Evolutionary conservation across 768 basidiomycete genomes (phyloP), one percentile per base, ranked within the genome.

Genomic region (Phlegmacium glaucopus): DNA sequence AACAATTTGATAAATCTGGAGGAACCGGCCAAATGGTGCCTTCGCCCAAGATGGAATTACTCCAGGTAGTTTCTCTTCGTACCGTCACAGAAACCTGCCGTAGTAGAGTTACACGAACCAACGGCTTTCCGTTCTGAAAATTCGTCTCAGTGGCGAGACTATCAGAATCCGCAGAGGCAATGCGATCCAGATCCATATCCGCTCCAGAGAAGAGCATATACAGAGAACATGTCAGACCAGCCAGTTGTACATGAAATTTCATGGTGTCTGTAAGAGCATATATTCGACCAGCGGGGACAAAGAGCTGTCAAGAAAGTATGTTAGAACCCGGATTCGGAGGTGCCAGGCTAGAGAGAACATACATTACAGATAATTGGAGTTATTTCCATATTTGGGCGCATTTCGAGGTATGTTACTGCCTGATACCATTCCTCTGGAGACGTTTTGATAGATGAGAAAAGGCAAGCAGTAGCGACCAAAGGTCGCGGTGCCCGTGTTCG

Each of bases 341-440:
- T 30, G 43, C 10, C 18, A 47, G 30, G 41, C 22, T 39, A 18
- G 32, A 39, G 45, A 41, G 9, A 25, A 67, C 77, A 55, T 64
- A 84, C 83, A 53, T 82, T 74, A 53, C 73, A 72, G 47, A 78
- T 62, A 4, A 79, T 62, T 13, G 75, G 74, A 12, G 66, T 59
- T 15, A 74, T 42, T 9, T 55, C 49, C 1, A 71, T 66, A 6
- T 56, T 54, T 15, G 58, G 51, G 13, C 70, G 66, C 25, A 69
- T 67, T 37, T 70, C 61, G 55, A 85, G 58, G n/a, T 60, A 59
- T 25, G 72, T 70, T 10, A 68, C 63, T 6, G 57, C 72, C 59
- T 76, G 84, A 57, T 63, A 70, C 82, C 83, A 87, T 58, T 87
- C 85, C 57, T 85, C 85, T 7, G 85, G 84, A 4, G 74, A 68